Base-by-base conservation (phyloP, 169 alveolate genomes). In the Plasmodium vivax region DNA sequence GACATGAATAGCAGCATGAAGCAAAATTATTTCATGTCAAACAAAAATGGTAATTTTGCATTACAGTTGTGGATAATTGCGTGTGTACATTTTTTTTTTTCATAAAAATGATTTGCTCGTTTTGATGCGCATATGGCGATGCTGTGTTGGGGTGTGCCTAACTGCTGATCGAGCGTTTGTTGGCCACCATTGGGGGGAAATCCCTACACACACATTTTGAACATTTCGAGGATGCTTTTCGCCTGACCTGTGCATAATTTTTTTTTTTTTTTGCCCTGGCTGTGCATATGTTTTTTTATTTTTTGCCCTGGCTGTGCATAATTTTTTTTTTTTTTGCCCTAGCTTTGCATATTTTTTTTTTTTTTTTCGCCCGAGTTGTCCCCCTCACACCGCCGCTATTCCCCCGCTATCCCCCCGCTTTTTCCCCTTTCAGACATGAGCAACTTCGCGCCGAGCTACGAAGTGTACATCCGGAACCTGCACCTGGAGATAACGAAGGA, bases 21-120 rank as follows among this genome's bases (percentile, higher is more conserved):
- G 75, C 93, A 74, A 41, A 85, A 85, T 75, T 85, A 85, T 85
- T 85, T 74, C 80, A 73, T 85, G 74, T 75, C 93, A 74, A n/a
- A 80, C 62, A 85, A 75, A 51, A 85, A 85, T 75, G 93, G 93
- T 85, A 85, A 23, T 23, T 54, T 54, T 82, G 74, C 51, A 10
- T 72, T 84, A 32, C 82, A 83, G 38, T 14, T 23, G 43, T 23
- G 77, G 23, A 16, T n/a, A 19, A 16, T 56, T 16, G 27, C 12
- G 34, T 54, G 19, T 83, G 58, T 58, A 3, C 45, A 2, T 34
- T 43, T 34, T 43, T 41, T 38, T 38, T 80, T 34, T 75, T 9
- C 43, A 16, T 43, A 3, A 16, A 16, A 36, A 3, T 75, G 16
- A 36, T 16, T 75, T 56, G 9, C 27, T 56, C 27, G n/a, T 56